Base-by-base conservation (phyloP, 139 green algal species). In the Chlamydomonas urium region DNA sequence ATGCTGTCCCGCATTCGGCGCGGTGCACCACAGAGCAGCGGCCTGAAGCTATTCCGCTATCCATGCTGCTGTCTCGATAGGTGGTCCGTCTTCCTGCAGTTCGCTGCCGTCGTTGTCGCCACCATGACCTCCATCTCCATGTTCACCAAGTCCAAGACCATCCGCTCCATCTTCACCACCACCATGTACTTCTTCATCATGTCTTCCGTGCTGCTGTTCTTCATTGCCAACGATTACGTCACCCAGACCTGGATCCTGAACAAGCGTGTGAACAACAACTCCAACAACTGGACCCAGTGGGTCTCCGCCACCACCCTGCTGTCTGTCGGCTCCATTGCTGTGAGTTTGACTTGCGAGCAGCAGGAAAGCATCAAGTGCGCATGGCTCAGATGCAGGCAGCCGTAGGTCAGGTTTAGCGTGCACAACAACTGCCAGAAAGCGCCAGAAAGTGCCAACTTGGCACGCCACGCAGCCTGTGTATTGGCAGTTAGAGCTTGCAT, bases 111-210 rank as follows among this genome's bases (percentile, higher is more conserved):
- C 42, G 42, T 53, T 17, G 17, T 53, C 42, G 42, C 42, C 14
- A 53, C 42, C 42, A 53, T 53, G 14, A 53, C 42, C 14, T n/a
- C 17, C 14, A n/a, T 53, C 42, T 17, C 10, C 14, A n/a, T 53
- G 14, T 53, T 53, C 42, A 17, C 42, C 14, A 10, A 17, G 14
- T 53, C 10, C 42, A 53, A 53, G 42, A 53, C 42, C 42, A 10
- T 53, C 42, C 42, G 17, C 14, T 10, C 42, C 42, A 53, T 53
- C 42, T 53, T 53, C 42, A 53, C 42, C 42, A 53, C 42, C 42
- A 53, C 42, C 14, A 53, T 53, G 42, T 53, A 53, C 42, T 53
- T 53, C 42, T 53, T 53, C 42, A 53, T 53, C 42, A 53, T 53
- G 42, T 53, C 42, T 10, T n/a, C 42, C 42, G 42, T 53, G 10